Conservation (phyloP, 2,329 filamentous ascomycete genomes). For the Grosmannia huntii region DNA sequence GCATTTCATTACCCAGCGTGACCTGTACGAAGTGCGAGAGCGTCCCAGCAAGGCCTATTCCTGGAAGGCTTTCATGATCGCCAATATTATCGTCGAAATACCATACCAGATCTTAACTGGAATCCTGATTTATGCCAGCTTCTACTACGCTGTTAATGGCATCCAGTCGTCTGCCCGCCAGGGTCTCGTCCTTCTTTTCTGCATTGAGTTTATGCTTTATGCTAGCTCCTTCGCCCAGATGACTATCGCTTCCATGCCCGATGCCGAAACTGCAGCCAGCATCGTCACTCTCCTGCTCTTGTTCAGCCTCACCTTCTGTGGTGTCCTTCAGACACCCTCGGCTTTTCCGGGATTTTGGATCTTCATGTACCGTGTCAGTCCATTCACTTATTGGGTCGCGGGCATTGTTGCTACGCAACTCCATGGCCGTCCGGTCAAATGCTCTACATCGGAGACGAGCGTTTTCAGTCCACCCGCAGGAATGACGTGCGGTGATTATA, state of each 20-base stretch:
- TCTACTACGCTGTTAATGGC: constrained; percentile 67
- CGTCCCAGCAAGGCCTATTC: constrained; percentile 72
- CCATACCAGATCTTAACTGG: constrained; percentile 68
- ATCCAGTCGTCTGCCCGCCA: constrained; percentile 40
- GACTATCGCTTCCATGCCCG: constrained; percentile 55
- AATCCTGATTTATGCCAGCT: constrained; percentile 52
- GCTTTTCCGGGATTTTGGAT: constrained; percentile 60
- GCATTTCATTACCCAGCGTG: constrained; percentile 70
- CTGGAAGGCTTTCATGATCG: constrained; percentile 75
- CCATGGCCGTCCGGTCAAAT: constrained; percentile 37
- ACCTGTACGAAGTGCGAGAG: constrained; percentile 73
- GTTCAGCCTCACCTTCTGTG: constrained; percentile 46
- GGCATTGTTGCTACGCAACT: constrained; percentile 57
- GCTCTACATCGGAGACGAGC: constrained; percentile 43
- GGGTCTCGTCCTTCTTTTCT: constrained; percentile 50
- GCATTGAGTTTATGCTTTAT: constrained; percentile 55
- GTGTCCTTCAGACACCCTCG: constrained; percentile 43
- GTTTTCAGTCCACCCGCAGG: constrained; percentile 51
- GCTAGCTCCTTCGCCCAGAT: constrained; percentile 60
- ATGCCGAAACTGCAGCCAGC: constrained; percentile 53
- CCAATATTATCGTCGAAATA: constrained; percentile 70
- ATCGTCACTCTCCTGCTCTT: constrained; percentile 46
- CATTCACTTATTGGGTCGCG: constrained; percentile 56
- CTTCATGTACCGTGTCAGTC: constrained; percentile 60
- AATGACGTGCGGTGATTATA: constrained; percentile 51